Base-by-base conservation (phyloP, 2,329 filamentous ascomycete genomes). In the Penicillium sp. region DNA sequence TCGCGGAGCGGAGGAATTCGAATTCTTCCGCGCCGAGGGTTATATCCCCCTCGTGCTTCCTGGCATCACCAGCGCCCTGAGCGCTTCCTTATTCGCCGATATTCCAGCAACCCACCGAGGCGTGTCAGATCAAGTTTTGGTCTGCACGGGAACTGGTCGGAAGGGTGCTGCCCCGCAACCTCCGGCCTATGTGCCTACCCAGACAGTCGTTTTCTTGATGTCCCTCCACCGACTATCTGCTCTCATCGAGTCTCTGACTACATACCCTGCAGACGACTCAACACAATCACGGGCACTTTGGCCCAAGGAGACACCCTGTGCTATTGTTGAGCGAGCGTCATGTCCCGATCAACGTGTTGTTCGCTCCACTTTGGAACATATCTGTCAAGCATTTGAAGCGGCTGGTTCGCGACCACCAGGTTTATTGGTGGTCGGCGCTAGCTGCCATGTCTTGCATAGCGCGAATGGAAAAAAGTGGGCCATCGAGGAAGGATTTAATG, bases 131-230 rank as follows among this genome's bases (percentile, higher is more conserved):
- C 92, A 97, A 73, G 87, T 99, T 0, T 81, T 99, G 25, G 84
- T 99, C n/a, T 97, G 94, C 76, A 99, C 94, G 0, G 94, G 94
- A 0, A 99, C 94, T 0, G 94, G 94, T 1, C 85, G 94, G 67
- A 95, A 96, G 75, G 94, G 94, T 12, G 88, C 85, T 52, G 80
- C 90, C 0, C 92, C 92, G 0, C 79, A 84, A n/a, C 91, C 92
- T 31, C 94, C 94, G 0, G 86, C 87, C 59, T 96, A 86, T 71
- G 84, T 92, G 0, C 72, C 81, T 2, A 88, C 84, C 8, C 83
- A 92, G 54, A 97, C 94, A 0, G 89, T 94, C 1, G 89, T 99
- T 4, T 96, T 97, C 62, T 77, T 99, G 46, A 99, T 99, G 94
- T 91, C 91, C 4, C 77, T 99, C 59, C 94, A 99, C 75, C 84